Evolutionary conservation across 495 filamentous ascomycete species (phyloP).

Genomic region (Oidiodendron maius): DNA sequence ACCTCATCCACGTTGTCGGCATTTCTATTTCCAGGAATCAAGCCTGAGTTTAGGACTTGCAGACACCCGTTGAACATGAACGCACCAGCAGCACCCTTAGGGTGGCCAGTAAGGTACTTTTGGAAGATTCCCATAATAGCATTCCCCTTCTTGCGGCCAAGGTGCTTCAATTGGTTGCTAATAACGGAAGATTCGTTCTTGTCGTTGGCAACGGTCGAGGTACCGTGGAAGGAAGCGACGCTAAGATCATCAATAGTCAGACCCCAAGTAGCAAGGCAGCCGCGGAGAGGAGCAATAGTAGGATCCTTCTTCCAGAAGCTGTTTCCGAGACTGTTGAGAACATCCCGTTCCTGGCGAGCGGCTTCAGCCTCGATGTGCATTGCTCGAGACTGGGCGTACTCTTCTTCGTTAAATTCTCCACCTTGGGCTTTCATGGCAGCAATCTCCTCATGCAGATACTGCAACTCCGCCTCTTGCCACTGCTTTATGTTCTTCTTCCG

Average conservation of each 20-base stretch:
- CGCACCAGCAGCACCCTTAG: conserved; percentile 97
- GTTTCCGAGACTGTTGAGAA: conserved; percentile 85
- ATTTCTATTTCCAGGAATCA: conserved; percentile 96
- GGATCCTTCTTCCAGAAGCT: conserved; percentile 97
- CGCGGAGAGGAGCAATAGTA: conserved; percentile 88
- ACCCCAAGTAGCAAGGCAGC: conserved; percentile 94
- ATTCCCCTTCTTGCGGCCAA: conserved; percentile 93
- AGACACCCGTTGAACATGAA: conserved; percentile 99
- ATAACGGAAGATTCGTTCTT: conserved; percentile 99
- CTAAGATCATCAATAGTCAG: conserved; percentile 93
- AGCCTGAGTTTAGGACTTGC: conserved; percentile 86
- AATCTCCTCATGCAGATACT: conserved; percentile 88
- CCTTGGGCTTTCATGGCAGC: conserved; percentile 83
- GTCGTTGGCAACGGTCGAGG: conserved; percentile 96
- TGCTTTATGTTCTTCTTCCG: conserved; percentile 86
- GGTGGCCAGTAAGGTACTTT: conserved; percentile 97
- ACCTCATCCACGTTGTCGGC: conserved; percentile 95
- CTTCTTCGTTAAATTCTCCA: conserved; percentile 64
- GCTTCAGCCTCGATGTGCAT: conserved; percentile 87
- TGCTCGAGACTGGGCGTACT: conserved; percentile 82
- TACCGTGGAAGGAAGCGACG: conserved; percentile 97
- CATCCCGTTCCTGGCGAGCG: conserved; percentile 82
- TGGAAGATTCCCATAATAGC: conserved; percentile 97
- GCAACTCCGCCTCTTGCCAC: conserved; percentile 91
- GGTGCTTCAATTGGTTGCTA: conserved; percentile 92